phyloP scores from a whole-genome alignment of 805 yeast species.

The Sungouiella blattae region DNA sequence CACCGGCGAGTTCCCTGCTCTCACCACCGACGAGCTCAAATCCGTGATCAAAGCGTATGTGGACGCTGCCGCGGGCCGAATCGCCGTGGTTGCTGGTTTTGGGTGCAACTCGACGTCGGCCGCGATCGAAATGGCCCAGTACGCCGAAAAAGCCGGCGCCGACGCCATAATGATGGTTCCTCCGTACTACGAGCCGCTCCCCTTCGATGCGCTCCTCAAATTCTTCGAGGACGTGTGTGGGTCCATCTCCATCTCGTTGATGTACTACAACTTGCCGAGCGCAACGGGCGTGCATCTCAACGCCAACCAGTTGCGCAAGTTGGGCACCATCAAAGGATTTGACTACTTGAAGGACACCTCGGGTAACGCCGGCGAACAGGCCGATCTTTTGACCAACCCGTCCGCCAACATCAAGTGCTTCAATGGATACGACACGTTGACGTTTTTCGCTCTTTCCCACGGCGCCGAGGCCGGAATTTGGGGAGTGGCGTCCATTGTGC shows the following conservation, averaged over 20 bases:
- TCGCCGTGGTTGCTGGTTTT: background rate
- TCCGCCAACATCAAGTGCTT: background rate
- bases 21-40: background rate
- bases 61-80: background rate
- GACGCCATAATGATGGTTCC: background rate
- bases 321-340: background rate
- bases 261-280: background rate
- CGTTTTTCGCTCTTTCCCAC: background rate
- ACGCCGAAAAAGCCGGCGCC: background rate
- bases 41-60: background rate
- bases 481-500: background rate
- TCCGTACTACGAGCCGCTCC: background rate
- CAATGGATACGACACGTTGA: background rate
- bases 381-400: background rate
- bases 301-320: background rate
- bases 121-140: background rate
- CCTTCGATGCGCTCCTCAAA: background rate
- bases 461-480: background rate
- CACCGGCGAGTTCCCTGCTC: background rate
- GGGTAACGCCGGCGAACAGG: background rate
- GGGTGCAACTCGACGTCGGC: background rate
- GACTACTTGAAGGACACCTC: background rate
- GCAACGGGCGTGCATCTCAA: background rate
- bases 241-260: background rate
- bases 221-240: background rate